Evolutionary conservation across 2,329 filamentous ascomycete genomes (phyloP), one percentile per base, ranked within the genome.

Genomic region (Drechslerella dactyloides): DNA sequence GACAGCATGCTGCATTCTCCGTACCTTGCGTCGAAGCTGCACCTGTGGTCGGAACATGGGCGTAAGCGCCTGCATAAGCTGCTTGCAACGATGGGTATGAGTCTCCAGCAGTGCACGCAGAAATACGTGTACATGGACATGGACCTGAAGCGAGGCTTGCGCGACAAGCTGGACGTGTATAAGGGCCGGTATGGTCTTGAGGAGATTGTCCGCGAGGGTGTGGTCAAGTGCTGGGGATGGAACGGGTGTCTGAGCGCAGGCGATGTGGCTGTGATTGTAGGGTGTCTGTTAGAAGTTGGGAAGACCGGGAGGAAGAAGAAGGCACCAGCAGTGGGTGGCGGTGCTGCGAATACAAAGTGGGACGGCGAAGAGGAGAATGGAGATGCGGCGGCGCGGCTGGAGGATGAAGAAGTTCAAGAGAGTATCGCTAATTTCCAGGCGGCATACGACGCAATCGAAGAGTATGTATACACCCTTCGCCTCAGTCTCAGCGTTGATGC

Each of bases 121-220:
- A 93, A 88, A 78, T 99, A 97, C 78, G 91, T 92, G 0, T 94
- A 99, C 79, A 97, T 99, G 93, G 93, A 97, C 80, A 96, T 97
- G 87, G 89, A 96, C 80, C 82, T 99, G 35, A 99, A 97, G 81
- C 88, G 91, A 3, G 90, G 91, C 30, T 81, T 97, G 30, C 87
- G 93, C 46, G 86, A 90, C 53, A 91, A 96, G 69, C 84, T 99
- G 1, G 84, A 97, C 19, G 93, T 93, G 77, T 97, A 96, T 78
- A 93, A 93, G 0, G 91, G 91, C 0, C 84, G 96, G 72, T 99
- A 97, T 79, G 94, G 96, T 27, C 85, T 99, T 0, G 93, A 97
- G 74, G 94, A 93, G 57, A 87, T 99, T 77, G 92, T 99, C 0
- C 93, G 93, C 0, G 86, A 89, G 2, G 93, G 94, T 0, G 99